phyloP scores from a whole-genome alignment of 176 grass and related monocot species.

The Musa schizocarpa region DNA sequence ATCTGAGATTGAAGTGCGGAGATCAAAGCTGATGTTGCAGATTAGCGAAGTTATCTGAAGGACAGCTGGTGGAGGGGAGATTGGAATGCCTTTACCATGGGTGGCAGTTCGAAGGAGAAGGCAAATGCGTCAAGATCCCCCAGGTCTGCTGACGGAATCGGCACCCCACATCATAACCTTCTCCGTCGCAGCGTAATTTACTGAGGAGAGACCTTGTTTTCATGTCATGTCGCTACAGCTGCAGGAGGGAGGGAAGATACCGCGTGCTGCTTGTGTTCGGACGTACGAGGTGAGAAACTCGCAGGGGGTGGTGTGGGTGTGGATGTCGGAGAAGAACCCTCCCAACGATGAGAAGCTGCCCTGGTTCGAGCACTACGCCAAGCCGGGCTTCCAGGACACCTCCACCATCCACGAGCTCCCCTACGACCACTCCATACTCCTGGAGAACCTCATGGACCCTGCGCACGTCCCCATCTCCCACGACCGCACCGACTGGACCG shows the following conservation, averaged over 20 bases:
- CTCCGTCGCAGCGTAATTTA: not conserved
- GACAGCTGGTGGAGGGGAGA: slow-evolving; percentile 70
- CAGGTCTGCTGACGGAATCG: slow-evolving; percentile 26
- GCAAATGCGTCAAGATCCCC: slow-evolving; percentile 82
- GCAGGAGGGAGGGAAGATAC: slow-evolving; percentile 72
- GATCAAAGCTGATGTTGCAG: slow-evolving; percentile 17
- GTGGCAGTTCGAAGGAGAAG: slow-evolving; percentile 90
- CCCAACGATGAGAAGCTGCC: slow-evolving; percentile 45
- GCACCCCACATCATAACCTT: no score
- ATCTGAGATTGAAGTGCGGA: no score
- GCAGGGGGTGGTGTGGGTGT: slow-evolving; percentile 86
- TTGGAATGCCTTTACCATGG: slow-evolving; percentile 95
- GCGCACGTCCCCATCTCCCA: slow-evolving; percentile 95
- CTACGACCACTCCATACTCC: slow-evolving; percentile 97
- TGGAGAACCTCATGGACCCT: slow-evolving; percentile 95
- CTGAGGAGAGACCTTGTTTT: not conserved
- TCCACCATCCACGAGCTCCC: slow-evolving; percentile 85
- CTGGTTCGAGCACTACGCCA: slow-evolving; percentile 66
- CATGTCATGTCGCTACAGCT: slow-evolving; percentile 27
- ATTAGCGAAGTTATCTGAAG: slow-evolving; percentile 84
- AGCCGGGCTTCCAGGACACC: slow-evolving; percentile 53
- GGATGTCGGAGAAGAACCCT: slow-evolving; percentile 62
- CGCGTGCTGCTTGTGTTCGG: slow-evolving; percentile 52
- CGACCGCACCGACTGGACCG: slow-evolving; percentile 93
- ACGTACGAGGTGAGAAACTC: slow-evolving; percentile 77